Percentiles rank a stretch among this genome's conserved stretches.
Conservation (phyloP, 208 protist species). For the Trypanosoma platydactyli region DNA sequence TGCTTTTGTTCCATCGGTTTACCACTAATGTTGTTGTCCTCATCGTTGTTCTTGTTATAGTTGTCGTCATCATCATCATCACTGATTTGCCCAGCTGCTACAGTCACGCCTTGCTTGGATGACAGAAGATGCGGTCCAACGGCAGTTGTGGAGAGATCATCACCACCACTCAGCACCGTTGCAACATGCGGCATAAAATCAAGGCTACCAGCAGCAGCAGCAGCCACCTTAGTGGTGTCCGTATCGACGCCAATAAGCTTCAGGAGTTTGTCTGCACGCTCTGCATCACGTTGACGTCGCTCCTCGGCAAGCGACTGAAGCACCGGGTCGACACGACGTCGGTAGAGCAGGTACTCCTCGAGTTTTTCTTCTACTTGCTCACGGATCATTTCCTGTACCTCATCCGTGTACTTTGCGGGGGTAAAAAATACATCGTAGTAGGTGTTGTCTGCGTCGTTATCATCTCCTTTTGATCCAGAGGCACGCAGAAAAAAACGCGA, state of each 20-base stretch:
- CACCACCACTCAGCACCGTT: neutral
- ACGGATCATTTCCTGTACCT: slow-evolving; percentile 64
- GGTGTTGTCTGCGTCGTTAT: slow-evolving; percentile 1
- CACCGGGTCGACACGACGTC: slow-evolving; percentile 70
- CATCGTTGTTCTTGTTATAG: slow-evolving; percentile 10
- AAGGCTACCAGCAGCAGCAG: neutral
- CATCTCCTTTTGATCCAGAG: slow-evolving; percentile 21
- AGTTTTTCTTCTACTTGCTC: slow-evolving; percentile 68
- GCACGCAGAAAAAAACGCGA: slow-evolving; percentile 65
- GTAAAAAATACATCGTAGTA: slow-evolving; percentile 54
- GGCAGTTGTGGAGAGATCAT: neutral
- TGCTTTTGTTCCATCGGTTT: slow-evolving; percentile 38
- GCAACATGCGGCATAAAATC: neutral
- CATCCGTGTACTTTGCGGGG: slow-evolving; percentile 55
- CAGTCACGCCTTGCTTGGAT: neutral
- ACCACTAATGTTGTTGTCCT: slow-evolving; percentile 30
- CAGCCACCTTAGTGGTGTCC: neutral
- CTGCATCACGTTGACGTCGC: slow-evolving; percentile 37
- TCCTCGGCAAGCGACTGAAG: slow-evolving; percentile 55
- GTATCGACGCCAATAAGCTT: slow-evolving; percentile 44
- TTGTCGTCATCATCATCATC: slow-evolving; percentile 31
- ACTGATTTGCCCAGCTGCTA: slow-evolving; percentile 8
- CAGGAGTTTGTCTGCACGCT: slow-evolving; percentile 52
- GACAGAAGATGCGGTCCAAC: neutral
- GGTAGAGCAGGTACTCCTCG: slow-evolving; percentile 70